These are phyloP conservation scores for Leccinum pallidistipes DNA, from an alignment of 1,284 basidiomycete species.

Conservation along the genomic window DNA sequence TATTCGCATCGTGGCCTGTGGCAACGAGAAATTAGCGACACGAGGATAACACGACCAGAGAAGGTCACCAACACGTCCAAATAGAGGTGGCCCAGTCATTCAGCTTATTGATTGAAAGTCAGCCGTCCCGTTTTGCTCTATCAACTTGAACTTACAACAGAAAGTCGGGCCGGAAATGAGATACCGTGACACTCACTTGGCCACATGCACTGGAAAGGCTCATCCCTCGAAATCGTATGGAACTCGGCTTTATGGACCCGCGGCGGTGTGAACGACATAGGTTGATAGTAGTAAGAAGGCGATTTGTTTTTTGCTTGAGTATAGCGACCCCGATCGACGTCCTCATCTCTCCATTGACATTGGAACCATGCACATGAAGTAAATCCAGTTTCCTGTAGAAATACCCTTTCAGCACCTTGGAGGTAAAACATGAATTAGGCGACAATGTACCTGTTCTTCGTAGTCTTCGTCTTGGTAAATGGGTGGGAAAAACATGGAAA, in stretches of 20 bases:
- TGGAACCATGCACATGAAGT: not conserved
- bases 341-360: not conserved
- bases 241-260: not conserved
- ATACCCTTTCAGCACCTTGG: not conserved
- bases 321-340: not conserved
- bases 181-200: not conserved
- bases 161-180: not conserved
- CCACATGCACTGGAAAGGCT: not conserved
- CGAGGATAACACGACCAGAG: not conserved
- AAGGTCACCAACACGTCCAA: not conserved
- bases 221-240: not conserved
- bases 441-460: conserved; percentile 4
- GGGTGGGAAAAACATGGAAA: not conserved
- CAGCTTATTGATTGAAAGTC: conserved; percentile 1
- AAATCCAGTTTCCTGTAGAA: not conserved
- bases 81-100: conserved; percentile 11
- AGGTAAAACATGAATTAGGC: not conserved
- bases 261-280: not conserved
- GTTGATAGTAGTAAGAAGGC: not conserved
- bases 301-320: not conserved
- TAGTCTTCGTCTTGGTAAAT: not conserved
- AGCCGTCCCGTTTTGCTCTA: not conserved
- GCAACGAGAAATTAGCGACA: not conserved
- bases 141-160: conserved; percentile 6
- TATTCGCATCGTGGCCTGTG: not conserved